Percentiles rank a stretch among this genome's conserved stretches.
phyloP scores from a whole-genome alignment of 805 yeast genomes.

The Starmera quercuum region DNA sequence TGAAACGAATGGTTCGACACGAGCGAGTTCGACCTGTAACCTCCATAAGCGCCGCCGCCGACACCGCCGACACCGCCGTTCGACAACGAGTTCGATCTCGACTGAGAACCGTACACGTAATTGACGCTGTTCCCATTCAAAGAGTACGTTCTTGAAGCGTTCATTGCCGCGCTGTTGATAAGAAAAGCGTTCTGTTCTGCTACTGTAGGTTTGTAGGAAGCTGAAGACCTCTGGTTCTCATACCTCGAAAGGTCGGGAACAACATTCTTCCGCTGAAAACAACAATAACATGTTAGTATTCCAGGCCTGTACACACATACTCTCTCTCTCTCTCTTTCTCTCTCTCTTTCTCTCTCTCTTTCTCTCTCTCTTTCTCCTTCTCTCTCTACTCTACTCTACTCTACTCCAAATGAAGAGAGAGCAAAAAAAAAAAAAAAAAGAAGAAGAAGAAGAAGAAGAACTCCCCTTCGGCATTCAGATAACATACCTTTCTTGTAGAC shows the following conservation, averaged over 20 bases:
- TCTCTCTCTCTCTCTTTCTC: no score
- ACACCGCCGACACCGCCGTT: neutral
- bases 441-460: no score
- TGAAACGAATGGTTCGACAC: neutral
- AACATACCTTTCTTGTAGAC: conserved; percentile 1
- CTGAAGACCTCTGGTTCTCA: conserved; percentile 19
- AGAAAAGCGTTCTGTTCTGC: conserved; percentile 10
- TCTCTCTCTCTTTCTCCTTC: no score
- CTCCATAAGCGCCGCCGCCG: neutral
- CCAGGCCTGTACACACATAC: neutral
- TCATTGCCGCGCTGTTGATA: conserved; percentile 11
- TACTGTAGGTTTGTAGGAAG: conserved; percentile 2
- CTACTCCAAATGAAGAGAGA: no score
- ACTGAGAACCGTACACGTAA: neutral
- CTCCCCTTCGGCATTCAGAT: no score
- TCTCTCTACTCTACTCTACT: no score
- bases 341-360: no score
- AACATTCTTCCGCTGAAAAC: conserved; percentile 17
- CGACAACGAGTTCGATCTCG: conserved; percentile 1
- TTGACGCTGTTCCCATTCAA: conserved; percentile 8
- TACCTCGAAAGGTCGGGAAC: conserved; percentile 28
- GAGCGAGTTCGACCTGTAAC: neutral
- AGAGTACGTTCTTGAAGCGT: conserved; percentile 10
- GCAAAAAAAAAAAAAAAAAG: no score
- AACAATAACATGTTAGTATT: neutral